Evolutionary conservation across 228 moss, liverwort and hornwort species (phyloP).

Genomic region (Sphagnum magellanicum): DNA sequence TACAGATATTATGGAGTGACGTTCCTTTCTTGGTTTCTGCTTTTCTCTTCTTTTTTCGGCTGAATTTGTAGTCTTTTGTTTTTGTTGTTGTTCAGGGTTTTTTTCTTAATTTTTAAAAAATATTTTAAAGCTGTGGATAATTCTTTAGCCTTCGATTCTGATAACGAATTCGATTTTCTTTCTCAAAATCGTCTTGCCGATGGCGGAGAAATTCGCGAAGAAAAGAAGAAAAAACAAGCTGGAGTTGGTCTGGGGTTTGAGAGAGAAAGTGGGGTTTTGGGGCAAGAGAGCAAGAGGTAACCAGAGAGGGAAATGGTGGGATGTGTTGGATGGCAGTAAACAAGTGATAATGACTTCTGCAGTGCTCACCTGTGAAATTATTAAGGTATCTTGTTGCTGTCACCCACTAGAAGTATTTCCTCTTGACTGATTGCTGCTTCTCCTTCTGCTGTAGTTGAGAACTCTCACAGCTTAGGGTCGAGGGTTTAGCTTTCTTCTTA

Average conservation of each 20-base stretch:
- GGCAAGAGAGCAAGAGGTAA: not conserved
- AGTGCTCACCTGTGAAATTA: conserved; percentile 79
- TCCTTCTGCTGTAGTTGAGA: conserved; percentile 41
- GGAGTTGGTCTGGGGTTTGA: not conserved
- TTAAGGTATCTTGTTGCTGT: conserved; percentile 71
- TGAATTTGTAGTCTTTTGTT: not conserved
- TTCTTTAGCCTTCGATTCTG: not conserved
- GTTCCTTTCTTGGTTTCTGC: not conserved
- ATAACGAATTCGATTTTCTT: no score
- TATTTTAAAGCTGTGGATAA: not conserved
- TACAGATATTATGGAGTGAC: not conserved
- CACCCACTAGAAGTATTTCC: conserved; percentile 38
- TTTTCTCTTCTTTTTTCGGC: no score
- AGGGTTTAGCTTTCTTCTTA: conserved; percentile 2
- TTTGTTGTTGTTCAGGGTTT: not conserved
- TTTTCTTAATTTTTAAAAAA: not conserved
- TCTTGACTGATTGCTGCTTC: conserved; percentile 37
- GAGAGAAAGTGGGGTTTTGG: not conserved
- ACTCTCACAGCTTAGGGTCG: not conserved
- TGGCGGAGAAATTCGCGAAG: not conserved
- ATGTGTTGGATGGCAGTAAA: conserved; percentile 32
- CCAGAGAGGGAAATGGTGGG: not conserved
- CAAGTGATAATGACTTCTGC: conserved; percentile 87
- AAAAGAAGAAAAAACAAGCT: not conserved
- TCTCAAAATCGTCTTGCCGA: no score